Evolutionary conservation across 305 asterid species (phyloP).

Genomic region (Fraxinus nigra): DNA sequence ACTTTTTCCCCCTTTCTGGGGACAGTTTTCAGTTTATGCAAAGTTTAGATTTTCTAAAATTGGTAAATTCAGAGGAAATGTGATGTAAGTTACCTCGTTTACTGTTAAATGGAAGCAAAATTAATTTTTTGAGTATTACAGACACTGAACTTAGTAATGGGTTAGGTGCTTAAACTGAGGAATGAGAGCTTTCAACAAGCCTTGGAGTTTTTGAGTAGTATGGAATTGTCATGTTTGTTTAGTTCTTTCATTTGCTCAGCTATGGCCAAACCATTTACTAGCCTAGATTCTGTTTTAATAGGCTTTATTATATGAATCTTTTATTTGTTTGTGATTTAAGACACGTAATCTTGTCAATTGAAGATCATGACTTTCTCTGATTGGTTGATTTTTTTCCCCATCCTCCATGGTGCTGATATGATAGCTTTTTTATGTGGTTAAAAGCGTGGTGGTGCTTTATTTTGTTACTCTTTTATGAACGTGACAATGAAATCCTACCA

Average conservation of each 20-base stretch:
- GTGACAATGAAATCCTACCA: not conserved
- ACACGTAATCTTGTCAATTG: not conserved
- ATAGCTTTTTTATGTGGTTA: not conserved
- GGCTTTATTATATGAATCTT: not conserved
- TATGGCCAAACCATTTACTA: not conserved
- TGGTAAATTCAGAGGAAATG: not conserved
- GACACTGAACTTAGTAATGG: not conserved
- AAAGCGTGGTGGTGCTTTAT: not conserved
- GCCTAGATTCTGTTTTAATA: not conserved
- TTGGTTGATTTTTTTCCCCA: not conserved
- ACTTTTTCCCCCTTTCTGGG: not conserved
- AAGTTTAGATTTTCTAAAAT: not conserved
- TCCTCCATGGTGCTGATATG: not conserved
- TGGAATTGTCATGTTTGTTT: not conserved
- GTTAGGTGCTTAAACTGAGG: not conserved
- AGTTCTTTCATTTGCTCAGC: not conserved
- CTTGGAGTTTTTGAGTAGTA: not conserved
- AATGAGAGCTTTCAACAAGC: not conserved
- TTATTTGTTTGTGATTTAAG: not conserved
- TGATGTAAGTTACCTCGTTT: not conserved
- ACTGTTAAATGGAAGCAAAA: not conserved
- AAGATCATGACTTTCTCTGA: not conserved
- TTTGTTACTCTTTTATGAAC: not conserved
- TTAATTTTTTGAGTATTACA: not conserved
- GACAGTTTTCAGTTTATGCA: not conserved